Evolutionary conservation across 352 stramenopile species (phyloP).

Genomic region (Globisporangium irregulare): DNA sequence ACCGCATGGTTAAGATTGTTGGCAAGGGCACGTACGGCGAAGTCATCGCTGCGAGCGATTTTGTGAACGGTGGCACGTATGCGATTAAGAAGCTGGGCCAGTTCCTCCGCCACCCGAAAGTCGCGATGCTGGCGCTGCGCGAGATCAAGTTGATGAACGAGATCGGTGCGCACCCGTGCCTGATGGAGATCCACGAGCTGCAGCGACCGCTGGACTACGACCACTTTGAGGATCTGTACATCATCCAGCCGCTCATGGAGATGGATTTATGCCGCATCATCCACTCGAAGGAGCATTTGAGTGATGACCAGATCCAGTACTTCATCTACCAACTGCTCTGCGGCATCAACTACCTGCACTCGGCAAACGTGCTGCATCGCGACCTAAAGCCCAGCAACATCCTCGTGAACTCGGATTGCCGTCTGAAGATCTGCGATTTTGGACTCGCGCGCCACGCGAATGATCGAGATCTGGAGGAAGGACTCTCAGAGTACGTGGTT

Average conservation of each 20-base stretch:
- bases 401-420: conserved; percentile 93
- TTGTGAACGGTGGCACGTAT: conserved; percentile 80
- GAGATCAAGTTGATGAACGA: conserved; percentile 90
- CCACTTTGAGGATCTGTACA: conserved; percentile 96
- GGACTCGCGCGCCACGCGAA: conserved; percentile 80
- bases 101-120: conserved; percentile 82
- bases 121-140: conserved; percentile 75
- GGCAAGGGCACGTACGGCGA: conserved; percentile 89
- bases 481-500: conserved; percentile 92
- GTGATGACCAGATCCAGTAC: conserved; percentile 94
- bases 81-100: conserved; percentile 89
- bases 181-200: conserved; percentile 86
- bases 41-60: conserved; percentile 87
- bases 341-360: conserved; percentile 95
- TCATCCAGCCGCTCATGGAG: conserved; percentile 97
- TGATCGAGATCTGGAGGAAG: conserved; percentile 75
- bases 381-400: conserved; percentile 98
- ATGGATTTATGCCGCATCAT: conserved; percentile 93
- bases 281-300: conserved; percentile 87
- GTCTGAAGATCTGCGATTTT: conserved; percentile 88
- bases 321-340: conserved; percentile 96
- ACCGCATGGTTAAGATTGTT: conserved; percentile 89
- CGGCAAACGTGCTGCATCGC: conserved; percentile 92
- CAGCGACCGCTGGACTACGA: conserved; percentile 79
- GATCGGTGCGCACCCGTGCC: conserved; percentile 63